Evolutionary conservation across 495 filamentous ascomycete species (phyloP), one percentile per base, ranked within the genome.

Genomic region (Elasticomyces elasticus): DNA sequence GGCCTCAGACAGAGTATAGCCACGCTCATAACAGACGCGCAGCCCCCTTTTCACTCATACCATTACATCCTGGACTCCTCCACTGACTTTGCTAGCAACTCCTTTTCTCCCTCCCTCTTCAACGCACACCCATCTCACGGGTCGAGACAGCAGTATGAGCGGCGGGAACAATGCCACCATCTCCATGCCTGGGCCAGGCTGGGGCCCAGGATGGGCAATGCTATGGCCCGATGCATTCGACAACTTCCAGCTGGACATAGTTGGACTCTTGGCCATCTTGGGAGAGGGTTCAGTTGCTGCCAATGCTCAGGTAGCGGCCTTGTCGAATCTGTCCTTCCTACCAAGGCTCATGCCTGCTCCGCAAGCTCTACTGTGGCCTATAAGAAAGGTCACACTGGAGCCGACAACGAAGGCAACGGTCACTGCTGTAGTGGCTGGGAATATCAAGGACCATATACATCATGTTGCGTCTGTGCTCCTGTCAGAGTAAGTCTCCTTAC

Each of bases 211-310:
- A 33, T 61, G 58, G 58, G 30, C 30, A 17, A 54, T 50, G 56
- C 60, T 59, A 9, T 63, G 60, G 60, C 47, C 51, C 11, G 45
- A 38, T 20, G 17, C 17, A 11, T 53, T 56, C 25, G 23, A 64
- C 17, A 47, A 63, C 38, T 53, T 70, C 26, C 65, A 69, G 43
- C 64, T 72, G 7, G 69, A 72, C 52, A 69, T 70, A 24, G 69
- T 72, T 42, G 69, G 68, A 33, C 70, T 72, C 51, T 65, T 72
- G n/a, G 69, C 68, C 28, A 65, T 72, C 47, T 49, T 70, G 12
- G 69, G 69, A 20, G 69, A 72, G 54, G 65, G 66, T 57, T 69
- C 66, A 17, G 61, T 72, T 12, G 44, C 62, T n/a, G 65, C 64
- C 30, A 69, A 69, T 54, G 68, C 67, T 20, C 68, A 70, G 53